phyloP scores from a whole-genome alignment of 176 grass and related monocot species.

The Carex cristatella region DNA sequence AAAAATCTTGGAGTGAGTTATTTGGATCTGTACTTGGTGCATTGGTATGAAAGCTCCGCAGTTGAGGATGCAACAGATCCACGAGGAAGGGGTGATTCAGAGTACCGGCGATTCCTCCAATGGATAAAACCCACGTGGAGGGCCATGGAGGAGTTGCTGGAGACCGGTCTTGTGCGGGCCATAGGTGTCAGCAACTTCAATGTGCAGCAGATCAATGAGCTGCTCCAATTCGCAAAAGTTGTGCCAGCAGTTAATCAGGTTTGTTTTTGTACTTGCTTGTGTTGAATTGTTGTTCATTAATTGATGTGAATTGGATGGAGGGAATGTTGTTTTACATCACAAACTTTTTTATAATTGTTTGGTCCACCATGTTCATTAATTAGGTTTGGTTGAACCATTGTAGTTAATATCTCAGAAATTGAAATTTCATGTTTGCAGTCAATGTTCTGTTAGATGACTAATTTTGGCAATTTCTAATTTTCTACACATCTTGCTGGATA shows the following conservation, averaged over 20 bases:
- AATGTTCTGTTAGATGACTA: background rate
- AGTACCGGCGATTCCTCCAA: conserved; percentile 34
- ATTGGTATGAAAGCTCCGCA: conserved; percentile 36
- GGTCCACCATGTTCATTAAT: background rate
- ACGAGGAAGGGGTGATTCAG: conserved; percentile 23
- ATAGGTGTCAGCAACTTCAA: conserved; percentile 49
- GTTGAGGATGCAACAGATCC: conserved; percentile 42
- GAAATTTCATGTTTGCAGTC: background rate
- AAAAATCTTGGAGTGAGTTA: conserved; percentile 37
- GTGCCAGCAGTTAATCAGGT: conserved; percentile 47
- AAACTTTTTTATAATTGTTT: background rate
- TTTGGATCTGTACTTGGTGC: conserved; percentile 43
- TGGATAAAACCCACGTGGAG: conserved; percentile 35
- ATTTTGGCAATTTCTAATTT: background rate
- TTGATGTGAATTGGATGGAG: background rate
- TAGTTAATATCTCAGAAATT: background rate
- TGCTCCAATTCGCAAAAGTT: conserved; percentile 38
- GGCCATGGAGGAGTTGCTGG: conserved; percentile 37
- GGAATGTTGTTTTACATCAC: background rate
- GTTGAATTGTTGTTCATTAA: background rate
- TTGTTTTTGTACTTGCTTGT: background rate
- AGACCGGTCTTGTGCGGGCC: conserved; percentile 25
- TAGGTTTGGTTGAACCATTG: background rate
- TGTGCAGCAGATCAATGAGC: conserved; percentile 33
- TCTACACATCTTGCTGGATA: background rate